These are phyloP conservation scores for Claviceps africana DNA, from an alignment of 2,329 filamentous ascomycete species.

Conservation along the genomic window DNA sequence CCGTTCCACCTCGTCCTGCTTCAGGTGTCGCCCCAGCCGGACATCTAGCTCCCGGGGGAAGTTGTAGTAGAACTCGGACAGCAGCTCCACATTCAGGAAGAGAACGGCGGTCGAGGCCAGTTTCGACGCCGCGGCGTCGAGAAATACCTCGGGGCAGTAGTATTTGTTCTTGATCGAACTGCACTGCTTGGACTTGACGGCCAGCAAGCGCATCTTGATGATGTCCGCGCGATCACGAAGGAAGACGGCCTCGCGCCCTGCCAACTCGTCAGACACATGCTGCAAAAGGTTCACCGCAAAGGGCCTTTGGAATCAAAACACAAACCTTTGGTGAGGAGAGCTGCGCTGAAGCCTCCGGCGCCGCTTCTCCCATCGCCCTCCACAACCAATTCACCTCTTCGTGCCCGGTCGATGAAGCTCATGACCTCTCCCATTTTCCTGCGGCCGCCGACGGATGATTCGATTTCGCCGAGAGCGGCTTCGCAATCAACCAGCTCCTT, in stretches of 20 bases:
- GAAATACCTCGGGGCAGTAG: constrained; percentile 89
- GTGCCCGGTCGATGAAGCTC: constrained; percentile 76
- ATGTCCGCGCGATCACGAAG: constrained; percentile 82
- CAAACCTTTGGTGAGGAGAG: constrained; percentile 68
- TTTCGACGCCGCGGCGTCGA: constrained; percentile 94
- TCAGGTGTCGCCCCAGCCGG: constrained; percentile 68
- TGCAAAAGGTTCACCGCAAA: not conserved
- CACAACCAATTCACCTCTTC: constrained; percentile 70
- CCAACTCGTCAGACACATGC: constrained; percentile 13
- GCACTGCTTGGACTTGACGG: constrained; percentile 85
- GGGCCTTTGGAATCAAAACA: constrained; percentile 2
- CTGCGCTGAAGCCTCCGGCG: constrained; percentile 84
- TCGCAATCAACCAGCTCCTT: constrained; percentile 79
- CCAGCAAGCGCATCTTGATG: constrained; percentile 76
- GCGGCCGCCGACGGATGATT: constrained; percentile 63
- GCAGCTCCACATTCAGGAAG: constrained; percentile 91
- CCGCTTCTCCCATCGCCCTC: constrained; percentile 75
- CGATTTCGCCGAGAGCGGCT: constrained; percentile 58
- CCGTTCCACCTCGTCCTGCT: constrained; percentile 66
- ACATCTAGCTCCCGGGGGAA: constrained; percentile 87
- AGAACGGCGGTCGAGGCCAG: constrained; percentile 88
- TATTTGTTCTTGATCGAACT: constrained; percentile 78
- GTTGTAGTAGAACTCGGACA: constrained; percentile 95
- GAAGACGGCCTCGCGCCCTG: constrained; percentile 86
- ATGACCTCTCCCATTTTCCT: constrained; percentile 84